Evolutionary conservation across 495 filamentous ascomycete species (phyloP).

Genomic region (Daldinia vernicosa): DNA sequence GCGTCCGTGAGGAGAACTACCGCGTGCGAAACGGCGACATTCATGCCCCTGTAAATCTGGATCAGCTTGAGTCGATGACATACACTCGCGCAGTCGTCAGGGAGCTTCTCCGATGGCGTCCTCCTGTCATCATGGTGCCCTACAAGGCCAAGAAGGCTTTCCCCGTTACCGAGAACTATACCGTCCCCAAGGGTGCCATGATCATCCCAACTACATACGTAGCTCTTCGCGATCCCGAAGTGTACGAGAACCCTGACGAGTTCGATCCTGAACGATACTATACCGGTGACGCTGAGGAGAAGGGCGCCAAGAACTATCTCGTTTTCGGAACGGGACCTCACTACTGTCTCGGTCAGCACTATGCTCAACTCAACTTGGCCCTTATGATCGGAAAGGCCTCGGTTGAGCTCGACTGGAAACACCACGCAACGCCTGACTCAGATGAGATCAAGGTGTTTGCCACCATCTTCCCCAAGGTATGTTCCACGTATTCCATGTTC

Average conservation of each 20-base stretch:
- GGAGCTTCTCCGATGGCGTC: slow-evolving; percentile 93
- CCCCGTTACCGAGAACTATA: slow-evolving; percentile 88
- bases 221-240: slow-evolving; percentile 90
- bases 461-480: slow-evolving; percentile 94
- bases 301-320: slow-evolving; percentile 94
- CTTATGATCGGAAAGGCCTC: slow-evolving; percentile 96
- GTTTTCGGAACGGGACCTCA: slow-evolving; percentile 97
- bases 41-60: slow-evolving; percentile 74
- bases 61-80: slow-evolving; percentile 84
- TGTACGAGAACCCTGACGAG: slow-evolving; percentile 86
- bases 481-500: slow-evolving; percentile 46
- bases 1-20: slow-evolving; percentile 92
- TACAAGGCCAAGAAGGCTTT: slow-evolving; percentile 96
- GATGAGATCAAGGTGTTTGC: slow-evolving; percentile 99
- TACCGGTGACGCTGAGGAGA: slow-evolving; percentile 82
- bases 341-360: slow-evolving; percentile 95
- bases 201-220: slow-evolving; percentile 90
- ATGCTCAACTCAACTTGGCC: slow-evolving; percentile 89
- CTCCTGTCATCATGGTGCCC: slow-evolving; percentile 97
- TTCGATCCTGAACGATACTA: slow-evolving; percentile 96
- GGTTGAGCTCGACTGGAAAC: slow-evolving; percentile 88
- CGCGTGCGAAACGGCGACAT: slow-evolving; percentile 79
- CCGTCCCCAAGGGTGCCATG: slow-evolving; percentile 92
- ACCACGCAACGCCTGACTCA: slow-evolving; percentile 78
- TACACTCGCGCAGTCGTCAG: slow-evolving; percentile 95